A percentile compares a stretch with the other conserved stretches of the same genome.
phyloP scores from a whole-genome alignment of 1,284 basidiomycete species.

The Malassezia nana region DNA sequence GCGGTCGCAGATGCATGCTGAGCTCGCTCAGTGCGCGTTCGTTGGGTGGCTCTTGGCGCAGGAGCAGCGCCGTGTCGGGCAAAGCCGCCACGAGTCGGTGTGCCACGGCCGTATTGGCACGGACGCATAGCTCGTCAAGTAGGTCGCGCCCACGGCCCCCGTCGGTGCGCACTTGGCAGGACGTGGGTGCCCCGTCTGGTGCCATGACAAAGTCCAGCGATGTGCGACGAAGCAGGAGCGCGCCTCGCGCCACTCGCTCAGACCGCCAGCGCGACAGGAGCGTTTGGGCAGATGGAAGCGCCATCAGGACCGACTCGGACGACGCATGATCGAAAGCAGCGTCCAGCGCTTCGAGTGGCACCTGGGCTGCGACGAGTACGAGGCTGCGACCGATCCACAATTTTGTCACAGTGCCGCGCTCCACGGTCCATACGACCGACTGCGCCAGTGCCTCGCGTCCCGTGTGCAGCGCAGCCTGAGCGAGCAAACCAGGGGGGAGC shows the following conservation, averaged over 20 bases:
- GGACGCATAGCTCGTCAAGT: slow-evolving; percentile 93
- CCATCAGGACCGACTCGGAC: not conserved
- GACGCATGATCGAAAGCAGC: not conserved
- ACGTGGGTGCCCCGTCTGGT: not conserved
- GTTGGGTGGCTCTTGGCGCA: slow-evolving; percentile 82
- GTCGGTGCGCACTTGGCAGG: slow-evolving; percentile 66
- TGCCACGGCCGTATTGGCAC: slow-evolving; percentile 79
- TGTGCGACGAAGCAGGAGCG: slow-evolving; percentile 65
- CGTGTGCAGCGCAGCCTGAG: not conserved
- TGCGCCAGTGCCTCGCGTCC: slow-evolving; percentile 6
- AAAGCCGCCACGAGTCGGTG: slow-evolving; percentile 84
- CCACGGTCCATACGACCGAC: slow-evolving; percentile 62
- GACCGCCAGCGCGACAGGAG: slow-evolving; percentile 62
- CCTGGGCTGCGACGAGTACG: slow-evolving; percentile 50
- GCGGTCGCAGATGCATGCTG: slow-evolving; percentile 53
- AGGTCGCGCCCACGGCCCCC: slow-evolving; percentile 50
- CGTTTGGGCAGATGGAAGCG: not conserved
- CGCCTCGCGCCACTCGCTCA: slow-evolving; percentile 69
- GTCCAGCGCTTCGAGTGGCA: not conserved
- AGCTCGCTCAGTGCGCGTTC: slow-evolving; percentile 55
- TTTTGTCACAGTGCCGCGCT: slow-evolving; percentile 67
- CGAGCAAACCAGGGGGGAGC: slow-evolving; percentile 52
- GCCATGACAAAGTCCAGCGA: not conserved
- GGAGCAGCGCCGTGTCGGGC: slow-evolving; percentile 85
- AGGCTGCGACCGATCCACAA: slow-evolving; percentile 89